Base-by-base conservation (phyloP, 768 basidiomycete species). In the Leccinum ochraceum region DNA sequence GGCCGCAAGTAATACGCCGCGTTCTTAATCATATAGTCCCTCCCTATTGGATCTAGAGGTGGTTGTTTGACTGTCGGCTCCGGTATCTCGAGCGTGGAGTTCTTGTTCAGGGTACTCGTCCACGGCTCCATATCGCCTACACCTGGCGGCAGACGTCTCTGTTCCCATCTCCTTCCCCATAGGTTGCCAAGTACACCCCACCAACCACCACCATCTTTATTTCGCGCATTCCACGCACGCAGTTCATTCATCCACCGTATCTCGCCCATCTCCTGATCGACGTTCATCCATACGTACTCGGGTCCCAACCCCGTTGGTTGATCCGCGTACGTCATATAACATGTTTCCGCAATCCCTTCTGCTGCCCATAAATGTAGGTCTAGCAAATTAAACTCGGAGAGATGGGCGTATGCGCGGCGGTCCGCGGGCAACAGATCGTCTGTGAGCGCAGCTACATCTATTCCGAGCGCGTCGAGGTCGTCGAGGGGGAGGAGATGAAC, bases 321-420 rank as follows among this genome's bases (percentile, higher is more conserved):
- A 68, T 92, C 90, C 0, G 86, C 87, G 67, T 91, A 92, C 46
- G 81, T 80, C 22, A 86, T 62, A 76, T 84, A 90, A 69, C 90
- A 92, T 1, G 85, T 87, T 67, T 88, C 81, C 26, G 87, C 86
- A n/a, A 92, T 76, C 4, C 89, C 89, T 66, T 90, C 81, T 0
- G 90, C 90, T 7, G 85, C 90, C 85, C 87, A 90, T 54, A 84
- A 71, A 68, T 91, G 89, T 16, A 87, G 61, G n/a, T 88, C 80
- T 42, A 78, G 78, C 9, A 88, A 75, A 59, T 83, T 77, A 60
- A 83, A 82, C 7, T 71, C 66, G 14, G 74, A 65, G 11, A 87
- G 75, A 2, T 67, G 69, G 7, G 74, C 71, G 50, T 75, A 77
- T 13, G 77, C 80, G 16, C 11, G n/a, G 22, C 59, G 68, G 32